Evolutionary conservation across 1,284 basidiomycete genomes (phyloP).

Genomic region (Amylostereum areolatum): DNA sequence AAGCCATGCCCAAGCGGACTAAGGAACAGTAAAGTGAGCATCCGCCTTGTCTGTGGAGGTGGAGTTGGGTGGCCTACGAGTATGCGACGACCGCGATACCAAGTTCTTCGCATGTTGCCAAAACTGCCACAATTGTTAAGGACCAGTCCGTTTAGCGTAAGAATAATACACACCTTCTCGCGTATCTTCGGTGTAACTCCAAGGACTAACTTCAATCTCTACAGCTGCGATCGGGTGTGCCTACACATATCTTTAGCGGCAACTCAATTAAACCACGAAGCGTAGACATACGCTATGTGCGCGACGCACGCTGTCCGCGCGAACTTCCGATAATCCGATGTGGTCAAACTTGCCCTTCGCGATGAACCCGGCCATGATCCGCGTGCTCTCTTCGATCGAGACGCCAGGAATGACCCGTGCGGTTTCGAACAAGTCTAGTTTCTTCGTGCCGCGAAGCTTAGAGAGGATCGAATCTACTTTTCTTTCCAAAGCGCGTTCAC

Average conservation of each 20-base stretch:
- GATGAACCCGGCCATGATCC: conserved; percentile 9
- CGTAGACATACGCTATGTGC: conserved; percentile 16
- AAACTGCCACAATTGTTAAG: conserved; percentile 14
- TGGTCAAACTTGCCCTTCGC: conserved; percentile 29
- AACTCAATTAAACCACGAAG: no score
- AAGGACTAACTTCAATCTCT: conserved; percentile 49
- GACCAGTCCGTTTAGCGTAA: no score
- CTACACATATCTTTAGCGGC: no score
- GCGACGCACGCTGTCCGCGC: conserved; percentile 32
- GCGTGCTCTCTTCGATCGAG: conserved; percentile 13
- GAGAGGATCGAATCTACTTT: conserved; percentile 2
- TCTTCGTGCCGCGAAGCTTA: conserved; percentile 26
- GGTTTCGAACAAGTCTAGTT: conserved; percentile 29
- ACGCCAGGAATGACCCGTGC: conserved; percentile 16
- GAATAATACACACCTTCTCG: conserved; percentile 24
- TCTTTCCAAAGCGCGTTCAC: no score
- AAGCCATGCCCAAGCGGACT: conserved; percentile 48
- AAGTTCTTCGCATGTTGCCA: conserved; percentile 34
- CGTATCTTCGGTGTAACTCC: conserved; percentile 40
- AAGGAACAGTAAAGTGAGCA: no score
- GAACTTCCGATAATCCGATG: conserved; percentile 33
- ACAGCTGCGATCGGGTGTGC: conserved; percentile 32
- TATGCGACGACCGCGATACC: conserved; percentile 50
- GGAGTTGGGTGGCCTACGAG: conserved; percentile 14
- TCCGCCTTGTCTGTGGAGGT: no score